Percentiles rank a stretch among this genome's conserved stretches.
phyloP scores from a whole-genome alignment of 2,329 filamentous ascomycete genomes.

The Myriosclerotinia duriaeana region DNA sequence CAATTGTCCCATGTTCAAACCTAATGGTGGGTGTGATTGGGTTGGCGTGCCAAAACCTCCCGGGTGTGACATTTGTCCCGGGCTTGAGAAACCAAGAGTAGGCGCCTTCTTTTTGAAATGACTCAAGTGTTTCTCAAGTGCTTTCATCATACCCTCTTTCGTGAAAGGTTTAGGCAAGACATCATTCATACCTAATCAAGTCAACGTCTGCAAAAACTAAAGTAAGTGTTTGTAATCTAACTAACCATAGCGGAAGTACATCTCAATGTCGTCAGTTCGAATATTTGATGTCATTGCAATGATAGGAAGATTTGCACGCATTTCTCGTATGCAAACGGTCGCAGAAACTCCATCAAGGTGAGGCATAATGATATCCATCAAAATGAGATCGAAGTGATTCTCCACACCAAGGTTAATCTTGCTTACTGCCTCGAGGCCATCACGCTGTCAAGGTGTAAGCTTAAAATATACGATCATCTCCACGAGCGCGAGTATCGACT shows the following conservation, averaged over 20 bases:
- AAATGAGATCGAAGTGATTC: slow-evolving; percentile 63
- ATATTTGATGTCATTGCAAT: slow-evolving; percentile 99
- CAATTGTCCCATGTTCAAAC: slow-evolving; percentile 38
- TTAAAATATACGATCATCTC: background rate
- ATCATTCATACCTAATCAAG: slow-evolving; percentile 82
- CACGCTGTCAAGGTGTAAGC: slow-evolving; percentile 53
- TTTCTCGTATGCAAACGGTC: slow-evolving; percentile 87
- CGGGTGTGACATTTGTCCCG: slow-evolving; percentile 33
- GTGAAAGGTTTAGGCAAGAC: slow-evolving; percentile 97
- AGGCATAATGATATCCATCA: slow-evolving; percentile 98
- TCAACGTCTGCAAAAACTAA: slow-evolving; percentile 37
- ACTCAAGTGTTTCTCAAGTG: slow-evolving; percentile 86
- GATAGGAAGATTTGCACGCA: slow-evolving; percentile 78
- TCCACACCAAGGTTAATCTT: slow-evolving; percentile 60
- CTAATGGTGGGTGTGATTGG: slow-evolving; percentile 32
- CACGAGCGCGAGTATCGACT: slow-evolving; percentile 39
- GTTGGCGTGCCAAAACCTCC: slow-evolving; percentile 35
- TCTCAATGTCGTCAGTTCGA: slow-evolving; percentile 89
- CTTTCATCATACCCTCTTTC: slow-evolving; percentile 76
- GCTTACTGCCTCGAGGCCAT: slow-evolving; percentile 88
- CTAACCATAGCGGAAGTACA: slow-evolving; percentile 95
- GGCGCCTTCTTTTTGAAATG: slow-evolving; percentile 68
- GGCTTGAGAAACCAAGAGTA: slow-evolving; percentile 26
- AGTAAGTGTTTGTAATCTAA: slow-evolving; percentile 26
- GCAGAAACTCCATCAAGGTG: slow-evolving; percentile 92